phyloP scores from a whole-genome alignment of 805 yeast species.

The Isabelozyma heimii region DNA sequence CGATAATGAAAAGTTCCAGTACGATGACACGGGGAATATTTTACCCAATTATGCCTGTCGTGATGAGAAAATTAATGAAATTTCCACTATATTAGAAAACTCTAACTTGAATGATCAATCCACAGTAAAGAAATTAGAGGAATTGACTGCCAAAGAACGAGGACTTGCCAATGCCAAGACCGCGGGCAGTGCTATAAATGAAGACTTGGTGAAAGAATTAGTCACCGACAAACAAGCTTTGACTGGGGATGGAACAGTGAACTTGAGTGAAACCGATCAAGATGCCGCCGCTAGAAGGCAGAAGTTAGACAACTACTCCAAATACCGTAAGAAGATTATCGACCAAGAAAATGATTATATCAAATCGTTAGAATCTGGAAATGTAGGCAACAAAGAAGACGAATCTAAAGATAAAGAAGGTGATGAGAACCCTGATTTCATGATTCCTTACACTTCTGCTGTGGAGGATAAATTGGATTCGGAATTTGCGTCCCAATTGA shows the following conservation, averaged over 20 bases:
- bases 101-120: constrained; percentile 43
- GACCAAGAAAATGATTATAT: constrained; percentile 48
- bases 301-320: constrained; percentile 55
- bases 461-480: constrained; percentile 63
- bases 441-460: constrained; percentile 68
- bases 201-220: constrained; percentile 28
- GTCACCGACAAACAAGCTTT: constrained; percentile 38
- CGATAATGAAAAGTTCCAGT: constrained; percentile 54
- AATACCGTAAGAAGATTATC: constrained; percentile 57
- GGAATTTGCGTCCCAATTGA: constrained; percentile 52
- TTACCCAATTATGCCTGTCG: constrained; percentile 55
- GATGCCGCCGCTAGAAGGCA: constrained; percentile 47
- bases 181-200: constrained; percentile 35
- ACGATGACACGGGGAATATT: constrained; percentile 57
- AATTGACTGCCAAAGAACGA: constrained; percentile 55
- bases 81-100: constrained; percentile 32
- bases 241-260: constrained; percentile 42
- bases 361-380: constrained; percentile 10
- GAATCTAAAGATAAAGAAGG: constrained; percentile 14
- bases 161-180: constrained; percentile 57
- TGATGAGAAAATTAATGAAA: constrained; percentile 39
- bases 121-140: constrained; percentile 52
- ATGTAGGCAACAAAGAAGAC: constrained; percentile 7
- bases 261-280: constrained; percentile 43
- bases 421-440: constrained; percentile 22